Evolutionary conservation across 805 yeast species (phyloP).

Genomic region (Yarrowia porcina): DNA sequence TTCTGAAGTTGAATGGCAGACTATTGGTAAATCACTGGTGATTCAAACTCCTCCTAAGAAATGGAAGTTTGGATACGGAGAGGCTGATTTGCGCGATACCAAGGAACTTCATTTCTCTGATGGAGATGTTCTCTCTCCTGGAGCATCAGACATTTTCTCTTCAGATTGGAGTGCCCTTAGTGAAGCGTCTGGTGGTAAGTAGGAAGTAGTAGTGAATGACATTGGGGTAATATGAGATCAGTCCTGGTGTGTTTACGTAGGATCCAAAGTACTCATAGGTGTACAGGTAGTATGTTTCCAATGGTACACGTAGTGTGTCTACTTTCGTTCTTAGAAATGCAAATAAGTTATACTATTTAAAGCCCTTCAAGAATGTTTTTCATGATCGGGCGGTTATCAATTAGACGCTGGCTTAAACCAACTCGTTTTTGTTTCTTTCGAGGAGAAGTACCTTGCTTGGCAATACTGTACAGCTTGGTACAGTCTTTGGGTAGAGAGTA

Average conservation of each 20-base stretch:
- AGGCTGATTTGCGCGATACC: background rate
- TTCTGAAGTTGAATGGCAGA: background rate
- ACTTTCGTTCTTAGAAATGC: too few species aligned
- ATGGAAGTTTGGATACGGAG: conserved; percentile 1
- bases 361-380: conserved; percentile 6
- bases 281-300: too few species aligned
- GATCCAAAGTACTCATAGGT: too few species aligned
- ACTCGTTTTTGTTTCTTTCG: conserved; percentile 13
- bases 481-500: conserved; percentile 48
- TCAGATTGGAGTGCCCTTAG: conserved; percentile 4
- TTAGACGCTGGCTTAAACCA: conserved; percentile 2
- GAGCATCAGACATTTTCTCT: background rate
- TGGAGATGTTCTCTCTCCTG: background rate
- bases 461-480: conserved; percentile 25
- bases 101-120: background rate
- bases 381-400: conserved; percentile 11
- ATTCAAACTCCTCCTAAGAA: background rate
- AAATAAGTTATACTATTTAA: background rate
- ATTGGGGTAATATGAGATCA: too few species aligned
- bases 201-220: too few species aligned
- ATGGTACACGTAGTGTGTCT: too few species aligned
- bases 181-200: background rate
- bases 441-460: conserved; percentile 12
- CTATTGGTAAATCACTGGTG: background rate
- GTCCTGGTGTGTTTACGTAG: too few species aligned